Conservation (phyloP, 805 yeast genomes). For the Cyberlindnera mississippiensis region DNA sequence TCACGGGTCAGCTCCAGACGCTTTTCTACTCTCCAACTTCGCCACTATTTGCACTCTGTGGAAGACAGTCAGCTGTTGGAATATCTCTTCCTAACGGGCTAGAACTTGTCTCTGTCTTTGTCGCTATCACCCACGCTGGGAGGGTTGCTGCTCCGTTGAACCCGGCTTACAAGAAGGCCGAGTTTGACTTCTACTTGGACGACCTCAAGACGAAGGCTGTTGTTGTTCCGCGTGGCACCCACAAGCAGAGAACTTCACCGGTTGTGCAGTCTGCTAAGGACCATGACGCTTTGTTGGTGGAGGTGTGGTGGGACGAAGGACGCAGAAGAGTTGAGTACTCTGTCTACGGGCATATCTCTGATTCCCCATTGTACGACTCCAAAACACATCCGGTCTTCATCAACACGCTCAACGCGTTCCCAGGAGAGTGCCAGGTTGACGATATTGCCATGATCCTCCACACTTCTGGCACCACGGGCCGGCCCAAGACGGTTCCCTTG, state of each 20-base stretch:
- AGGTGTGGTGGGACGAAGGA: conserved; percentile 42
- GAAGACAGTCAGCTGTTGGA: conserved; percentile 46
- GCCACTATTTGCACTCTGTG: conserved; percentile 35
- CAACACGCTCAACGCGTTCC: conserved; percentile 31
- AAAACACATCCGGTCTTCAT: conserved; percentile 27
- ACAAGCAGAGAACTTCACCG: conserved; percentile 32
- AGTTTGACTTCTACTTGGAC: conserved; percentile 60
- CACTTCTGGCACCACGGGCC: conserved; percentile 74
- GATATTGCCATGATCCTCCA: conserved; percentile 65
- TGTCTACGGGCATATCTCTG: conserved; percentile 24
- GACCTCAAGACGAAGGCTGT: conserved; percentile 57
- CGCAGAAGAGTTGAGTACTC: conserved; percentile 42
- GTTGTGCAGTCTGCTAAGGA: conserved; percentile 48
- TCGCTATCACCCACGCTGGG: conserved; percentile 53
- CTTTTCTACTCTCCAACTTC: conserved; percentile 39
- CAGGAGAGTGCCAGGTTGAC: conserved; percentile 42
- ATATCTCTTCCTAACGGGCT: conserved; percentile 59
- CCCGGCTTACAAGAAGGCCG: conserved; percentile 55
- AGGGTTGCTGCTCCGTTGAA: conserved; percentile 68
- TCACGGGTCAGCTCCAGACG: conserved; percentile 47
- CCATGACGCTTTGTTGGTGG: conserved; percentile 46
- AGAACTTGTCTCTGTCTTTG: conserved; percentile 53
- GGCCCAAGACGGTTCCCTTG: conserved; percentile 72
- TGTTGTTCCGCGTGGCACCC: conserved; percentile 52
- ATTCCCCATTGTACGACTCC: conserved; percentile 30